Base-by-base conservation (phyloP, 2,329 filamentous ascomycete species). In the Sclerotinia glacialis region DNA sequence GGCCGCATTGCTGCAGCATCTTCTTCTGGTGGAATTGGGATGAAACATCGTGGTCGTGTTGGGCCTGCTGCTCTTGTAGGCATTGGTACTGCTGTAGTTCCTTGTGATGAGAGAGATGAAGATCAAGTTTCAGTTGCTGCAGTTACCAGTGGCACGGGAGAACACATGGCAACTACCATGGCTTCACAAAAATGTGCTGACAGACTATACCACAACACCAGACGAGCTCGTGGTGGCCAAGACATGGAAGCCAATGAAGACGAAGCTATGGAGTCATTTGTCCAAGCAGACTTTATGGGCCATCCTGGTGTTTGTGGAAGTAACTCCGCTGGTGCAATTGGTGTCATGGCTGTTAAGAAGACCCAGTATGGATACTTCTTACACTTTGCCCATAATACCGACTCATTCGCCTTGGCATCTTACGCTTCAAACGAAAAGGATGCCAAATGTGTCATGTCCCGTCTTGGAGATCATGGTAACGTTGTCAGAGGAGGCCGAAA, bases 111-210 rank as follows among this genome's bases (percentile, higher is more conserved):
- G 2, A 83, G 86, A 40, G 93, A 97, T 74, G 80, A 85, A 8
- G 86, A 91, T 2, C 81, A 83, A 55, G 83, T 87, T 9, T 86
- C 85, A 55, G 92, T 97, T 37, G 94, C 92, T 40, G 88, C 89
- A 34, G 92, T 97, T 28, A 96, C 93, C 49, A 97, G 92, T 76
- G 95, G 95, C 37, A 99, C 95, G 3, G 95, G 95, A 58, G 95
- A 99, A 79, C 95, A 99, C 76, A 99, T 99, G 90, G 91, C 93
- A 46, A 97, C 94, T 0, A 96, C 93, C 0, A 89, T 96, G 84
- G 94, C 95, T 14, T 93, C 95, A 8, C 88, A 89, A 67, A 89
- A 89, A 65, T 96, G 93, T 76, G 93, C 93, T 0, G 90, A 94
- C 71, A 86, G 95, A 55, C 83, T 99, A 34, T 97, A 93, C 75